Evolutionary conservation across 2,329 filamentous ascomycete genomes (phyloP).

Genomic region (Ophiosphaerella narmari): DNA sequence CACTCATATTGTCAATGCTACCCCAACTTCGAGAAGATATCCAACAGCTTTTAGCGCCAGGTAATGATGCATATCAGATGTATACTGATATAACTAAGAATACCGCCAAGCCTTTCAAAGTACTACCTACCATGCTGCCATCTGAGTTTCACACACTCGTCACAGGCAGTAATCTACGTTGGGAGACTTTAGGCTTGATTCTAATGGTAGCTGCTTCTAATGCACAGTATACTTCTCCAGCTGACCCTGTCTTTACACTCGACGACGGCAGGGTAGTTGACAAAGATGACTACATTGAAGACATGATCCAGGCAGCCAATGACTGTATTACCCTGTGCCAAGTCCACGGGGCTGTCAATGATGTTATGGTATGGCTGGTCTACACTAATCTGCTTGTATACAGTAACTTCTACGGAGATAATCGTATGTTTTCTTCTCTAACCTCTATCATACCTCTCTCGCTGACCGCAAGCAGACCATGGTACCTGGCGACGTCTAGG

Average conservation of each 20-base stretch:
- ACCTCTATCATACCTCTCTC: too few relatives aligned
- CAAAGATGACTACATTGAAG: slow-evolving; percentile 39
- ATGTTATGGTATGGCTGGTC: slow-evolving; percentile 43
- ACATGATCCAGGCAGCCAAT: slow-evolving; percentile 42
- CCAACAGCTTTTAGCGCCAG: slow-evolving; percentile 24
- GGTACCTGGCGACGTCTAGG: slow-evolving; percentile 41
- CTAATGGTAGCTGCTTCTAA: slow-evolving; percentile 33
- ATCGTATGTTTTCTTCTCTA: slow-evolving; percentile 26
- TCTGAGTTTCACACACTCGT: slow-evolving; percentile 41
- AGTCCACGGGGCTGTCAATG: slow-evolving; percentile 42
- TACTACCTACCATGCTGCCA: slow-evolving; percentile 35
- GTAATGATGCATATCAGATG: slow-evolving; percentile 22
- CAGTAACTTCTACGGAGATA: slow-evolving; percentile 43
- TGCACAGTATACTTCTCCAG: slow-evolving; percentile 37
- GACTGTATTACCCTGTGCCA: slow-evolving; percentile 43
- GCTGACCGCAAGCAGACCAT: slow-evolving; percentile 32
- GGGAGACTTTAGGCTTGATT: slow-evolving; percentile 41
- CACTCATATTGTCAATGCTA: slow-evolving; percentile 36
- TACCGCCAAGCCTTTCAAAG: slow-evolving; percentile 36
- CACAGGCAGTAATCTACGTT: slow-evolving; percentile 41
- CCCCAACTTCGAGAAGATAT: slow-evolving; percentile 39
- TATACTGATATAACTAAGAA: slow-evolving; percentile 41
- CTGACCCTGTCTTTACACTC: slow-evolving; percentile 36
- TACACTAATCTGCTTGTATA: slow-evolving; percentile 37
- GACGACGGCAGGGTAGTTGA: slow-evolving; percentile 37